Percentiles rank a stretch among this genome's conserved stretches.
phyloP scores from a whole-genome alignment of 2,329 filamentous ascomycete species.

The Keithomyces neogunnii region DNA sequence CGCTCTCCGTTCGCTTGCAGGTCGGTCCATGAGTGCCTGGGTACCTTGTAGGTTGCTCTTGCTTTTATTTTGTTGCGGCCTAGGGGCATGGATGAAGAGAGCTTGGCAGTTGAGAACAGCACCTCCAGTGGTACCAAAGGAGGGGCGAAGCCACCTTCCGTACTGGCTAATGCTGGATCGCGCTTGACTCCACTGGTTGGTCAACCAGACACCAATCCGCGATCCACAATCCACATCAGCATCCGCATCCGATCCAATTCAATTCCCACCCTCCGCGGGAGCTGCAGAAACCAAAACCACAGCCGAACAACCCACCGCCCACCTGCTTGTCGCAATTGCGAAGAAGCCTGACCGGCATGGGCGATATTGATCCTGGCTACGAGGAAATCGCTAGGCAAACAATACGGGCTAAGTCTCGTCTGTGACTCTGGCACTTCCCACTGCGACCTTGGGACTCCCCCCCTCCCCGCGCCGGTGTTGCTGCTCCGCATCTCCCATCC shows the following conservation, averaged over 20 bases:
- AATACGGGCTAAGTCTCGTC: background rate
- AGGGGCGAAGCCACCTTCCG: no score
- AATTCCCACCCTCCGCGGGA: background rate
- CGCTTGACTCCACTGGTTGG: no score
- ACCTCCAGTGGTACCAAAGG: no score
- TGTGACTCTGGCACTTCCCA: background rate
- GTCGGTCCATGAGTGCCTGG: no score
- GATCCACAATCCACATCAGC: background rate
- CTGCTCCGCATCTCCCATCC: background rate
- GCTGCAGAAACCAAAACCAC: no score
- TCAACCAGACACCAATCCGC: background rate
- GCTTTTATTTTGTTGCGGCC: no score
- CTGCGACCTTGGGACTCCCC: background rate
- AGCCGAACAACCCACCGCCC: background rate
- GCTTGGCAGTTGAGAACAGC: no score
- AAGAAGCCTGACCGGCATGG: background rate
- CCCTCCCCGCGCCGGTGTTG: background rate
- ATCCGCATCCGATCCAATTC: slow-evolving; percentile 6
- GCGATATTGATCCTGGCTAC: background rate
- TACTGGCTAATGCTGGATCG: no score
- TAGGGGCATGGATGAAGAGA: no score
- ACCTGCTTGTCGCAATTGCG: background rate
- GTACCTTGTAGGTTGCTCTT: no score
- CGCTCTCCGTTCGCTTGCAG: no score
- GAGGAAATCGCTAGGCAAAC: background rate